These are phyloP conservation scores for Plantago major DNA, from an alignment of 257 asterid genomes.

Conservation along the genomic window DNA sequence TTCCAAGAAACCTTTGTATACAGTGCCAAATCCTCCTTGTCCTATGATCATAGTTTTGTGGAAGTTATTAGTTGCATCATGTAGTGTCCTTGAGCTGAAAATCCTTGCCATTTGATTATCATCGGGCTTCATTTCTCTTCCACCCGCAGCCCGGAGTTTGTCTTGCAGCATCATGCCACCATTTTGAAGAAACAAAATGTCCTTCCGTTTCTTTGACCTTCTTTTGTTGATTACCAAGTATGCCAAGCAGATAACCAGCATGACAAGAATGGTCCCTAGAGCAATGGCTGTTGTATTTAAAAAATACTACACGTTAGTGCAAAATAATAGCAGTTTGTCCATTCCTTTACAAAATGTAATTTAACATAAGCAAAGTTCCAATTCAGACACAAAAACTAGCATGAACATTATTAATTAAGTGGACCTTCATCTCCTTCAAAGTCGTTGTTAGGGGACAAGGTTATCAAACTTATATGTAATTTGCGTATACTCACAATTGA, in stretches of 20 bases:
- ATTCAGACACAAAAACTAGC: no score
- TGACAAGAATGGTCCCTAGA: background rate
- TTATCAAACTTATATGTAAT: no score
- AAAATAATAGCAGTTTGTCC: no score
- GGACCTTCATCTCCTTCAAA: no score
- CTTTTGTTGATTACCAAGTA: background rate
- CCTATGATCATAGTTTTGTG: conserved; percentile 34
- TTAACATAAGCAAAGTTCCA: no score
- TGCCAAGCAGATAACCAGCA: conserved; percentile 3
- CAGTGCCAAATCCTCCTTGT: conserved; percentile 25
- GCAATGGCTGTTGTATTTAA: background rate
- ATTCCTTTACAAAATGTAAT: no score
- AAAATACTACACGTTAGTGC: background rate
- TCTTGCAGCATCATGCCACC: conserved; percentile 1
- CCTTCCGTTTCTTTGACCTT: background rate
- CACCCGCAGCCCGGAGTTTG: background rate
- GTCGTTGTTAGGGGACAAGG: no score
- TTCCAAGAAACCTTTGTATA: no score
- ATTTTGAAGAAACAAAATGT: background rate
- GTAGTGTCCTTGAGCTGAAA: background rate
- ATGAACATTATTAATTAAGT: no score
- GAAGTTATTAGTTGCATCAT: conserved; percentile 4
- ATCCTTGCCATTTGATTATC: conserved; percentile 9
- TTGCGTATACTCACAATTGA: no score
- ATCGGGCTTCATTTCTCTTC: background rate